Percentiles rank a stretch among this genome's conserved stretches.
phyloP scores from a whole-genome alignment of 2,329 filamentous ascomycete genomes.

The Pseudocercospora musae region DNA sequence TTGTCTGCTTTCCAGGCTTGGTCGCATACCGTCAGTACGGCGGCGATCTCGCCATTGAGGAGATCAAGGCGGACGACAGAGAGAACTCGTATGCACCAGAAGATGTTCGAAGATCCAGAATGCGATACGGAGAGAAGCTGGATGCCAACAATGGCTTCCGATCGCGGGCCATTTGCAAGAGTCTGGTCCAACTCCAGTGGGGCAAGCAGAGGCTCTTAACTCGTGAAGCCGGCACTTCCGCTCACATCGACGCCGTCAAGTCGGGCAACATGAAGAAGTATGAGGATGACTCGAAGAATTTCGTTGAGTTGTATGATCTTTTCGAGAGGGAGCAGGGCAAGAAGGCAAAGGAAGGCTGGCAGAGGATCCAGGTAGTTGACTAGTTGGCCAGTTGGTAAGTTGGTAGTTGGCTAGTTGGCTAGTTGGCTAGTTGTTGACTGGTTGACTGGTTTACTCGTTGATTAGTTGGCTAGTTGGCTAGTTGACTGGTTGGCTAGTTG shows the following conservation, averaged over 20 bases:
- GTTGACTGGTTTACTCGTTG: no score
- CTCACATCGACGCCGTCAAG: slow-evolving; percentile 26
- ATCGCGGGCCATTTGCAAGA: slow-evolving; percentile 29
- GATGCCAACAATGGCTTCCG: slow-evolving; percentile 28
- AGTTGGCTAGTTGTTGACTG: no score
- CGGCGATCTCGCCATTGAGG: slow-evolving; percentile 20
- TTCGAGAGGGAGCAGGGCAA: not conserved
- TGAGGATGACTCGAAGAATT: slow-evolving; percentile 37
- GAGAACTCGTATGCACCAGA: slow-evolving; percentile 9
- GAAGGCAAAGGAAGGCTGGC: not conserved
- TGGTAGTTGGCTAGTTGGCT: no score
- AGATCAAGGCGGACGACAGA: slow-evolving; percentile 19
- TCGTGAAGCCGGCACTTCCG: slow-evolving; percentile 30
- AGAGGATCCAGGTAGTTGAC: not conserved
- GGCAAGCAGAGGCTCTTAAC: slow-evolving; percentile 32
- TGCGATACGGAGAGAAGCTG: slow-evolving; percentile 4
- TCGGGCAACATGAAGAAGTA: slow-evolving; percentile 26
- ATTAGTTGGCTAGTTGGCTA: no score
- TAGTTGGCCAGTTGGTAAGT: no score
- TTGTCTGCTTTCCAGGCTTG: slow-evolving; percentile 30
- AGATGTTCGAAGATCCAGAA: slow-evolving; percentile 4
- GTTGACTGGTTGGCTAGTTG: no score
- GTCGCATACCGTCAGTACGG: slow-evolving; percentile 30
- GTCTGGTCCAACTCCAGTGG: slow-evolving; percentile 29
- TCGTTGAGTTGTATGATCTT: slow-evolving; percentile 28